Evolutionary conservation across 768 basidiomycete species (phyloP).

Genomic region (Cyclocybe cylindracea): DNA sequence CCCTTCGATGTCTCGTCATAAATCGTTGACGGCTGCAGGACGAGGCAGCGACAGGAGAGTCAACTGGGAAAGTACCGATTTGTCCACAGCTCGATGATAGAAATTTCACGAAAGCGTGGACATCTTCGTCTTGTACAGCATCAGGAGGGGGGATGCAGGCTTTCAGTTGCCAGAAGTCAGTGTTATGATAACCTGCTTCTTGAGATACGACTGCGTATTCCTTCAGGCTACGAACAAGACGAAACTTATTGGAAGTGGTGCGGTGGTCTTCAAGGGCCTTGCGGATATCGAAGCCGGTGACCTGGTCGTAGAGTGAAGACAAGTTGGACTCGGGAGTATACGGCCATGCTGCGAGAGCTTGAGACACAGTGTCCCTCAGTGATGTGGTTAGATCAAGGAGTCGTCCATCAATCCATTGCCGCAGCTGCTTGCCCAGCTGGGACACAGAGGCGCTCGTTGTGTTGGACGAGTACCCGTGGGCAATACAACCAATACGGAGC

Average conservation of each 20-base stretch:
- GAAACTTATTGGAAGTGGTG: conserved; percentile 77
- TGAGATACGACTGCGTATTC: conserved; percentile 42
- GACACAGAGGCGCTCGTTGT: conserved; percentile 26
- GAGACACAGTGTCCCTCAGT: conserved; percentile 45
- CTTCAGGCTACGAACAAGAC: conserved; percentile 66
- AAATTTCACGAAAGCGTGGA: conserved; percentile 71
- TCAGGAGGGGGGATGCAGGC: conserved; percentile 62
- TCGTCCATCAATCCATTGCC: conserved; percentile 66
- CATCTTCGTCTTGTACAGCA: conserved; percentile 64
- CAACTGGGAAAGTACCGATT: conserved; percentile 61
- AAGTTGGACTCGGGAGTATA: conserved; percentile 54
- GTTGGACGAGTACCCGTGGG: conserved; percentile 51
- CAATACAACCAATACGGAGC: conserved; percentile 63
- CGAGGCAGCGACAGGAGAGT: conserved; percentile 44
- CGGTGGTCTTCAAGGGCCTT: conserved; percentile 56
- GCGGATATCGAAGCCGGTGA: conserved; percentile 50
- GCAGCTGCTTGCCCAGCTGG: conserved; percentile 46
- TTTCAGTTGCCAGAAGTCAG: conserved; percentile 85
- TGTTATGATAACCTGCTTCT: conserved; percentile 39
- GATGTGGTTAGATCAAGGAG: conserved; percentile 41
- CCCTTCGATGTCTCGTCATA: neutral
- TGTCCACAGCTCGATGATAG: conserved; percentile 59
- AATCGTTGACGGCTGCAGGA: conserved; percentile 41
- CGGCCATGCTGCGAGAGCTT: conserved; percentile 78
- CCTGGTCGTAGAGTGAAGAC: conserved; percentile 41